Base-by-base conservation (phyloP, 257 asterid genomes). In the Rubia yunnanensis region DNA sequence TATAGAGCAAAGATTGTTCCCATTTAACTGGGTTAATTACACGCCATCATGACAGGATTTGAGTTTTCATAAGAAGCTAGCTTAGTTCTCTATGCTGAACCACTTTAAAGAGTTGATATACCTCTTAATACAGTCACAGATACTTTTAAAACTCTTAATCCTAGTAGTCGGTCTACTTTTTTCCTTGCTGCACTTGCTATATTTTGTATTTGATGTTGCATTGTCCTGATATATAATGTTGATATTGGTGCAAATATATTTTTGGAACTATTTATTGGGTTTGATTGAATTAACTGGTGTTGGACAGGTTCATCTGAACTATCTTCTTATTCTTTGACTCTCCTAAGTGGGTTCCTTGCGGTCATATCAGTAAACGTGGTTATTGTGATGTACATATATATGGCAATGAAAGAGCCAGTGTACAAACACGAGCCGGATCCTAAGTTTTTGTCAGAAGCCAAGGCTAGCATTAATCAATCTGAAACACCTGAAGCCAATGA, bases 391-490 rank as follows among this genome's bases (percentile, higher is more conserved):
- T 89, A 89, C 77, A 92, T 92, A 63, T 82, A 74, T 44, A 54
- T 81, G 79, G 99, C 99, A 75, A 89, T 92, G 89, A 84, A 74
- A 82, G 99, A 92, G 74, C 95, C 96, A 24, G 76, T 94, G 4
- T 71, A 77, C 76, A 89, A 87, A 71, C 97, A 89, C 26, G 92
- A 80, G 74, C 99, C 99, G 3, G 97, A 74, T 70, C 69, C 79
- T 2, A 70, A 69, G 55, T 74, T 74, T 18, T 55, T 70, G n/a
- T 68, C 79, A 5, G 79, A 74, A 32, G 75, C 79, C 31, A 65
- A 70, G 60, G 75, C 75, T 23, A 74, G 79, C 72, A 64, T 74
- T 58, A 63, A 17, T 34, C 72, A 70, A 27, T n/a, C 59, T 31
- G 34, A 39, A 52, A 62, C 69, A 23, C 58, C 62, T 38, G 71